A percentile compares a stretch with the other conserved stretches of the same genome.
phyloP scores from a whole-genome alignment of 495 filamentous ascomycete genomes.

The Daldinia vernicosa region DNA sequence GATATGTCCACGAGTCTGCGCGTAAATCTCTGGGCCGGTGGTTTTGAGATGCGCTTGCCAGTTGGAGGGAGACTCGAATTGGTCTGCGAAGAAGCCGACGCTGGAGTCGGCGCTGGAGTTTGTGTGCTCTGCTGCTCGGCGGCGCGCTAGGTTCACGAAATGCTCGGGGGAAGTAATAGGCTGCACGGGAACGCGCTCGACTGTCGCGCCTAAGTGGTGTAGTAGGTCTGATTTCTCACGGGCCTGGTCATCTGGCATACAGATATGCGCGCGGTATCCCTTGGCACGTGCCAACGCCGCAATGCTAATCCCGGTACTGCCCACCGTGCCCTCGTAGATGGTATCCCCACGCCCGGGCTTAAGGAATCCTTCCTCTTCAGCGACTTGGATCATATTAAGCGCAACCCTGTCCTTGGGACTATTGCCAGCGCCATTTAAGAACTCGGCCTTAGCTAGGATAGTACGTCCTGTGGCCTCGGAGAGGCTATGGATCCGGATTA shows the following conservation, averaged over 20 bases:
- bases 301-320: slow-evolving; percentile 92
- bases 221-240: slow-evolving; percentile 89
- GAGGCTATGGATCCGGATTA: slow-evolving; percentile 86
- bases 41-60: slow-evolving; percentile 81
- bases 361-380: slow-evolving; percentile 81
- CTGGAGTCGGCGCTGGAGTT: slow-evolving; percentile 51
- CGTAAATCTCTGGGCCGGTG: slow-evolving; percentile 89
- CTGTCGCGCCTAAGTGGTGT: slow-evolving; percentile 85
- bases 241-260: slow-evolving; percentile 94
- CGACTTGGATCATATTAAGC: slow-evolving; percentile 83
- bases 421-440: slow-evolving; percentile 93
- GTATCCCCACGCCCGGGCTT: slow-evolving; percentile 84
- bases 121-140: slow-evolving; percentile 75
- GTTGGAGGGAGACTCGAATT: slow-evolving; percentile 92
- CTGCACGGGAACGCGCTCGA: slow-evolving; percentile 88
- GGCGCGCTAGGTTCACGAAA: slow-evolving; percentile 93
- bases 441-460: slow-evolving; percentile 96
- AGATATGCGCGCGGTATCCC: slow-evolving; percentile 93
- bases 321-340: slow-evolving; percentile 97
- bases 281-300: slow-evolving; percentile 86
- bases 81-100: slow-evolving; percentile 90
- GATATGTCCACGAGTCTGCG: slow-evolving; percentile 76
- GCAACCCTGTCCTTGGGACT: slow-evolving; percentile 97
- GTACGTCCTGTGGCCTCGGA: slow-evolving; percentile 91
- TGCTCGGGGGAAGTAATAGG: slow-evolving; percentile 90